Conservation (phyloP, 1,139 yeast genomes). For the Debaryomyces sp. region DNA sequence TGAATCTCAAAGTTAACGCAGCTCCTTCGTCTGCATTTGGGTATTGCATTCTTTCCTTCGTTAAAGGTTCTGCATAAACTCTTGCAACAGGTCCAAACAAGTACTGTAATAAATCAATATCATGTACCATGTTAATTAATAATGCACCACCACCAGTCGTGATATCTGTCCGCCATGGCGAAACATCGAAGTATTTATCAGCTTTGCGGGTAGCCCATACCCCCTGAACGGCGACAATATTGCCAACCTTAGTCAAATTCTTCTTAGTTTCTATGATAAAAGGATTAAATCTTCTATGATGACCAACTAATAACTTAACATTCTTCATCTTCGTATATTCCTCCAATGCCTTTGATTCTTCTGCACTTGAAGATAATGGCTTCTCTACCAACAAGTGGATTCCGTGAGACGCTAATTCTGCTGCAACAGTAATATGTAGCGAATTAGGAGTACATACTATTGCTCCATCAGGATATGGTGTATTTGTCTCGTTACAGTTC, state of each 20-base stretch:
- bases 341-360: constrained; percentile 37
- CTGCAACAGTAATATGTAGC: constrained; percentile 39
- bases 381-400: constrained; percentile 45
- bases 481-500: constrained; percentile 25
- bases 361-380: constrained; percentile 42
- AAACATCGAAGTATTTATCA: constrained; percentile 30
- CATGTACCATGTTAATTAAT: constrained; percentile 44
- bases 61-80: constrained; percentile 39
- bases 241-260: constrained; percentile 31
- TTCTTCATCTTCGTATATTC: constrained; percentile 26
- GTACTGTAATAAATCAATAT: constrained; percentile 40
- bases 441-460: constrained; percentile 48
- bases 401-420: constrained; percentile 36
- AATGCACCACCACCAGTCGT: constrained; percentile 43
- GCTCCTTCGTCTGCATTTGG: constrained; percentile 47
- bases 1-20: constrained; percentile 34
- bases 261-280: constrained; percentile 38
- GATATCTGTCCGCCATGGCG: constrained; percentile 39
- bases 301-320: constrained; percentile 43
- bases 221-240: constrained; percentile 42
- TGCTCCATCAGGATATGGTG: constrained; percentile 42
- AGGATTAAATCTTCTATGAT: constrained; percentile 49
- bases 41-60: constrained; percentile 32
- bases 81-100: constrained; percentile 41
- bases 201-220: constrained; percentile 42